Evolutionary conservation across 2,329 filamentous ascomycete genomes (phyloP).

Genomic region (Conoideocrella luteorostrata): DNA sequence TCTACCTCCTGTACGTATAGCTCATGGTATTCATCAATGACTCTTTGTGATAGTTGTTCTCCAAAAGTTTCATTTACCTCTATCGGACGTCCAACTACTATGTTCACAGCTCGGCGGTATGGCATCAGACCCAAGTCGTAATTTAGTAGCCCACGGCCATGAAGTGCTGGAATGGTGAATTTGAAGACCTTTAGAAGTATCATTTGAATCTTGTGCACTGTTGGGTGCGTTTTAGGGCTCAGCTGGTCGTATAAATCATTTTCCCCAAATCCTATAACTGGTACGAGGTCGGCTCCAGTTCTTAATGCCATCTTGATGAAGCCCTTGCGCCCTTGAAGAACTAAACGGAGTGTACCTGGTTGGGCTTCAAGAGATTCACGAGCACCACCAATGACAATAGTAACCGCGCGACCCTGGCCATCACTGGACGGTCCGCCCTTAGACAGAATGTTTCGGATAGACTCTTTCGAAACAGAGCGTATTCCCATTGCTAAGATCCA

Average conservation of each 20-base stretch:
- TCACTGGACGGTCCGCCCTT: constrained; percentile 70
- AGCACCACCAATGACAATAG: constrained; percentile 90
- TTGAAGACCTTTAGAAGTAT: constrained; percentile 79
- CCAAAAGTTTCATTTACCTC: constrained; percentile 52
- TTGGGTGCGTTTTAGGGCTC: constrained; percentile 66
- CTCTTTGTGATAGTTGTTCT: constrained; percentile 60
- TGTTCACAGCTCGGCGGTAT: constrained; percentile 78
- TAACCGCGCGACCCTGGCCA: constrained; percentile 91
- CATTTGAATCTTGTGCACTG: constrained; percentile 76
- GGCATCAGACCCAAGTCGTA: constrained; percentile 97
- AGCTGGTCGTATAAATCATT: constrained; percentile 95
- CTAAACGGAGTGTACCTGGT: constrained; percentile 68
- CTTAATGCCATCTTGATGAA: constrained; percentile 91
- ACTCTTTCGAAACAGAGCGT: constrained; percentile 82
- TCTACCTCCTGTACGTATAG: constrained; percentile 71
- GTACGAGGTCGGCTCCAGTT: constrained; percentile 88
- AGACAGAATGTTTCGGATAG: constrained; percentile 80
- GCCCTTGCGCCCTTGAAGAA: constrained; percentile 78
- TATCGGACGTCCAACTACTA: constrained; percentile 83
- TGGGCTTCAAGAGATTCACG: constrained; percentile 85
- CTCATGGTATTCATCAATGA: constrained; percentile 74
- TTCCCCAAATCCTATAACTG: constrained; percentile 87
- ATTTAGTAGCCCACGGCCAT: constrained; percentile 90
- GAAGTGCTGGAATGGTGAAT: constrained; percentile 86
- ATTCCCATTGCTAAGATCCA: constrained; percentile 88